A percentile compares a stretch with the other conserved stretches of the same genome.
These are phyloP conservation scores for Areca catechu DNA, from an alignment of 176 grass and related monocot genomes.

Conservation along the genomic window DNA sequence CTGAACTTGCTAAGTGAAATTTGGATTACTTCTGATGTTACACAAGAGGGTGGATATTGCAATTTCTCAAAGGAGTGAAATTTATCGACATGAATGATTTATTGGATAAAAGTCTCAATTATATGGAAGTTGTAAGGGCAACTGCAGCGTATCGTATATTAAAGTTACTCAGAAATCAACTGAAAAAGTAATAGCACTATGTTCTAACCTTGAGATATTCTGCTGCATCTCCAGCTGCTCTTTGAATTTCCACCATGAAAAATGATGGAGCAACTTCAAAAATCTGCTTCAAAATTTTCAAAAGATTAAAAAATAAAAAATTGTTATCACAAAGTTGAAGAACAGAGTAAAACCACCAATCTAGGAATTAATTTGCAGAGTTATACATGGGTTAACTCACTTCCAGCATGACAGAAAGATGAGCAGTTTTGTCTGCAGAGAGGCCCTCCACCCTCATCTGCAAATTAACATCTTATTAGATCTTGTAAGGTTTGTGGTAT, in stretches of 20 bases:
- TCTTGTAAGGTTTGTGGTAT: too few relatives aligned
- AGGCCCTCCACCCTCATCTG: conserved; percentile 90
- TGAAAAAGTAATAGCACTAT: not conserved
- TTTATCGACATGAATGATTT: too few relatives aligned
- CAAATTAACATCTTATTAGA: not conserved
- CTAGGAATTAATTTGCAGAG: conserved; percentile 4
- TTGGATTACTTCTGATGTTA: too few relatives aligned
- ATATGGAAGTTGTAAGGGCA: too few relatives aligned
- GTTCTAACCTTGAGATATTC: conserved; percentile 70
- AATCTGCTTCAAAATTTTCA: conserved; percentile 34
- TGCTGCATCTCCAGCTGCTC: conserved; percentile 58
- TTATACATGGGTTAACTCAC: conserved; percentile 38
- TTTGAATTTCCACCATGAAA: conserved; percentile 87
- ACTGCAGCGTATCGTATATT: too few relatives aligned
- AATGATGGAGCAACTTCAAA: conserved; percentile 90
- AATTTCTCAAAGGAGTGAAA: too few relatives aligned
- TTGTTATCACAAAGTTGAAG: too few relatives aligned
- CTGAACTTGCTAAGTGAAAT: too few relatives aligned
- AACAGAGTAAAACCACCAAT: not conserved
- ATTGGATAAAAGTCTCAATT: too few relatives aligned
- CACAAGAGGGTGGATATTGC: too few relatives aligned
- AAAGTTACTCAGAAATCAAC: not conserved
- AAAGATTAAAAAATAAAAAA: too few relatives aligned
- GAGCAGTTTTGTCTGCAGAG: conserved; percentile 52
- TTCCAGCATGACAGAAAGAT: conserved; percentile 86